phyloP scores from a whole-genome alignment of 306 rosid species.

The Benincasa hispida region DNA sequence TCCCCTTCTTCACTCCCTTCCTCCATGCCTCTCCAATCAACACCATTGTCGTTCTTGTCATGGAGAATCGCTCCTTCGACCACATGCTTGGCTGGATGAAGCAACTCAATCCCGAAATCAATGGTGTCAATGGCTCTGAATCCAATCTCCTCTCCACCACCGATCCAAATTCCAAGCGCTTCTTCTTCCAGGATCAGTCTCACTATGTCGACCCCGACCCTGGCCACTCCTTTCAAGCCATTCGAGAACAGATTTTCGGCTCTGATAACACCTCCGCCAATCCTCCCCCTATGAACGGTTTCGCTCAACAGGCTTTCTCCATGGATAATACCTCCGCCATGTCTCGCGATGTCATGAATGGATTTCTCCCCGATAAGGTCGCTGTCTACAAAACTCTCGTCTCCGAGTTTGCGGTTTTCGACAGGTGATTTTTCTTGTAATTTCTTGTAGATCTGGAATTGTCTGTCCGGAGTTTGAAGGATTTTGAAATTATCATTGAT shows the following conservation, averaged over 20 bases:
- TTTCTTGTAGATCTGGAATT: neutral
- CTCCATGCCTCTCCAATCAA: slow-evolving; percentile 42
- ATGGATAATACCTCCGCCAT: slow-evolving; percentile 52
- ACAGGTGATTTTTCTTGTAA: slow-evolving; percentile 31
- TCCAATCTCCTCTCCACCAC: slow-evolving; percentile 20
- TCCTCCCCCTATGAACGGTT: slow-evolving; percentile 77
- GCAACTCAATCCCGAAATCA: slow-evolving; percentile 46
- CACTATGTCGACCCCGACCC: slow-evolving; percentile 80
- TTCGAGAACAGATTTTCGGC: slow-evolving; percentile 72
- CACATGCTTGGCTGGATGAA: slow-evolving; percentile 99
- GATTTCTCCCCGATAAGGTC: slow-evolving; percentile 46
- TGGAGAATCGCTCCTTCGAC: slow-evolving; percentile 94
- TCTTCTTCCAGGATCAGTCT: slow-evolving; percentile 34
- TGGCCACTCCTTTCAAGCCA: slow-evolving; percentile 85
- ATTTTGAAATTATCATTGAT: neutral
- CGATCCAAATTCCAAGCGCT: slow-evolving; percentile 37
- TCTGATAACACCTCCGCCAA: slow-evolving; percentile 22
- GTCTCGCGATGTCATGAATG: slow-evolving; percentile 65
- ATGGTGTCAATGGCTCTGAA: slow-evolving; percentile 69
- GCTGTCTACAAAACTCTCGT: slow-evolving; percentile 60
- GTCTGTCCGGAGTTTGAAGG: neutral
- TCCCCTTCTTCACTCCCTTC: neutral
- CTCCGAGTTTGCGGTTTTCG: slow-evolving; percentile 70
- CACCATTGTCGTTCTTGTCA: slow-evolving; percentile 61
- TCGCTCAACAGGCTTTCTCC: slow-evolving; percentile 63